Evolutionary conservation across 2,329 filamentous ascomycete species (phyloP), one percentile per base, ranked within the genome.

Genomic region (Colletotrichum sp.): DNA sequence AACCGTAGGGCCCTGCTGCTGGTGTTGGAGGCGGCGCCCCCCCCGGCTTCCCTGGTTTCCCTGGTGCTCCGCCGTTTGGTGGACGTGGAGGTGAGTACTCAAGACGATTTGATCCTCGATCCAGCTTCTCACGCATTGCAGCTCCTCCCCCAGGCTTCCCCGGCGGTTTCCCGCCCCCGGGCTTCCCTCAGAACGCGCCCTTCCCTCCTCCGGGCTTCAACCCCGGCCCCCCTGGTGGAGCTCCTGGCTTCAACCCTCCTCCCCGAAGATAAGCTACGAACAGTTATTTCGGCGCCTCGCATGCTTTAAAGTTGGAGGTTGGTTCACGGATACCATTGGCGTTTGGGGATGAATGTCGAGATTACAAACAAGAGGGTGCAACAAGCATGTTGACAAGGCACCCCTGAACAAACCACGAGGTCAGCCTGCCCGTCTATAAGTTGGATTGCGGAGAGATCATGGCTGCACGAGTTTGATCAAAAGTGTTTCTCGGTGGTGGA

Each of bases 11-110:
- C 36, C 96, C 96, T 82, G 95, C 95, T 85, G 93, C 94, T 82
- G 96, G 96, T 83, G 94, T 98, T 82, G 96, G 95, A 81, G 94
- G 93, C 76, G 94, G 85, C 49, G 87, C 84, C 66, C 94, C 94
- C 79, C 90, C 88, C 76, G 89, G 89, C 78, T 89, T 92, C 82
- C 88, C 89, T 77, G 85, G 88, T 28, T 87, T 89, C 81, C 89
- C 90, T 62, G 85, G 92, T 84, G 90, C 87, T 62, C 82, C 85
- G 79, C 84, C 85, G 21, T 85, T 87, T 77, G 89, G 89, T 72
- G 87, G 90, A 80, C 89, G 90, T 80, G 90, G 89, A 79, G 89
- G 90, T 92, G 85, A 83, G 90, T 89, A 72, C 55, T 65, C 66
- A 34, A 74, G 71, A 32, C 74, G 52, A 39, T 9, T 18, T 36